Conservation (phyloP, 169 alveolate species). For the Eimeria praecox region DNA sequence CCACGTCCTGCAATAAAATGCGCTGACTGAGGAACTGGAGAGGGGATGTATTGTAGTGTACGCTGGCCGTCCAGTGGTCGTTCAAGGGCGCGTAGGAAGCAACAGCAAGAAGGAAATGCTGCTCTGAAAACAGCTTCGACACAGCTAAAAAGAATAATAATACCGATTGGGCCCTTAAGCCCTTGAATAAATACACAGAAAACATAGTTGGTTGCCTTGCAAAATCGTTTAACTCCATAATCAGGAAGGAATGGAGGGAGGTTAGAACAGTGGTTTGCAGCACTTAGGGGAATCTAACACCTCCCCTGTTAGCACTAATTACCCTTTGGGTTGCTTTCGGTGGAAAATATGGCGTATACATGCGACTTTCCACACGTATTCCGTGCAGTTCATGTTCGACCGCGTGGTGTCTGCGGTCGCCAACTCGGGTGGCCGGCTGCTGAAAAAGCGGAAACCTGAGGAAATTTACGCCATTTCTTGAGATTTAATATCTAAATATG, state of each 20-base stretch:
- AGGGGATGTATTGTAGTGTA: background rate
- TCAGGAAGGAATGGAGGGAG: background rate
- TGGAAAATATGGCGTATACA: background rate
- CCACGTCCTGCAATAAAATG: background rate
- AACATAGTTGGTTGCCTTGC: background rate
- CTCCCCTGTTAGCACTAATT: background rate
- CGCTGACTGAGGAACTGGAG: slow-evolving; percentile 13
- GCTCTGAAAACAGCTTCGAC: background rate
- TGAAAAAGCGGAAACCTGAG: background rate
- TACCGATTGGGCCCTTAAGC: background rate
- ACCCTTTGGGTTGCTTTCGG: background rate
- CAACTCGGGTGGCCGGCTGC: background rate
- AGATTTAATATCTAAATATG: background rate
- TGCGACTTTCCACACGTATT: background rate
- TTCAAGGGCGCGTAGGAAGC: background rate
- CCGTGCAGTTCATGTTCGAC: background rate
- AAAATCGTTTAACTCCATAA: background rate
- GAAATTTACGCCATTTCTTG: background rate
- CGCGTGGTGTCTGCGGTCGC: background rate
- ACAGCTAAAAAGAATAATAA: background rate
- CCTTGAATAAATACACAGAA: background rate
- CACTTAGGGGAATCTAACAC: background rate
- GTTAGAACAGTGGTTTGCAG: background rate
- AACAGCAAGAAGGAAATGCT: background rate
- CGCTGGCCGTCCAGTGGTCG: background rate